Evolutionary conservation across 768 basidiomycete species (phyloP), one percentile per base, ranked within the genome.

Genomic region (Podaxis sp.): DNA sequence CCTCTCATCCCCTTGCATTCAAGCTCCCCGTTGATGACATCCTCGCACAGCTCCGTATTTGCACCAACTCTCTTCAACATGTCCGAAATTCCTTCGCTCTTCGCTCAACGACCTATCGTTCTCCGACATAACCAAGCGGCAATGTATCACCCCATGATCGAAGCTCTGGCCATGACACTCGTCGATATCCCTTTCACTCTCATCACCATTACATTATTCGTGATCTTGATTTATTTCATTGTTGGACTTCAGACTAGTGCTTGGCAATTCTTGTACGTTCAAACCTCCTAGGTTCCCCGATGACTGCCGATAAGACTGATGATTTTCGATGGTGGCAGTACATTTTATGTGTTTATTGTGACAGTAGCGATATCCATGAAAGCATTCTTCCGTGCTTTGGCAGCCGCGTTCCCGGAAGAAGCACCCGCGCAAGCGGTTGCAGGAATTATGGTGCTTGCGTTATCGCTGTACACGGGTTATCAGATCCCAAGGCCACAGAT

Each of bases 371-470:
- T 92, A 24, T 74, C 86, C 7, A 89, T 93, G 84, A 88, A 88
- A 71, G 86, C 85, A 0, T 87, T 88, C 80, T 96, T 93, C 81
- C 81, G 92, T 28, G 78, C 79, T 0, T 67, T 91, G 11, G 87
- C 87, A 0, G 86, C 89, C 0, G 78, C 78, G 4, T 86, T 88
- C 69, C 78, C 78, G 50, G 77, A 79, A 8, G 82, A 84, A 57
- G 84, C 88, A 0, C 82, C 86, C 0, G 88, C 89, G 6, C 87
- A 87, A 67, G 80, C 87, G 8, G 64, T 88, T 10, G 85, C 82
- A 6, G 86, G 76, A n/a, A 66, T 82, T 12, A 44, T 74, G 65
- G 59, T 78, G 2, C 67, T 76, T 11, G 72, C 72, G 0, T 44
- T 75, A 5, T 69, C 73, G 1, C 53, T 76, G 15, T 76, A 76